A percentile compares a stretch with the other conserved stretches of the same genome.
Evolutionary conservation across 2,329 filamentous ascomycete genomes (phyloP).

Genomic region (Talaromyces albobiverticillius): DNA sequence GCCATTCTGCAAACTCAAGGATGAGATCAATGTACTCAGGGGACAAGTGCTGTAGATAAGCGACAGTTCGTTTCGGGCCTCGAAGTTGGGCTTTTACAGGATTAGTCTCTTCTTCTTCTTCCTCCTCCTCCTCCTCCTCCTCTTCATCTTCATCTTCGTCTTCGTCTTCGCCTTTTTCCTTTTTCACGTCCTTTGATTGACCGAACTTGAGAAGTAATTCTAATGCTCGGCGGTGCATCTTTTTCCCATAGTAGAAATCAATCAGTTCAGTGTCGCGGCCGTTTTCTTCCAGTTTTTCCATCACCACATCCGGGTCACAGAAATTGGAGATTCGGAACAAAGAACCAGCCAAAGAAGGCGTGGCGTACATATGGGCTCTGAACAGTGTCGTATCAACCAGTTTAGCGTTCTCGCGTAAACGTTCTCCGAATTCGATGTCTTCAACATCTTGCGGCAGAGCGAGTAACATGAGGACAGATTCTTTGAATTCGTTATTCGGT

Average conservation of each 20-base stretch:
- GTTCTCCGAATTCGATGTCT: slow-evolving; percentile 62
- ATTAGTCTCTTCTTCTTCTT: slow-evolving; percentile 36
- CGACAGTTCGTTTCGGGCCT: slow-evolving; percentile 79
- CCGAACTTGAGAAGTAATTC: slow-evolving; percentile 81
- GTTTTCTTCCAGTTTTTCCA: slow-evolving; percentile 84
- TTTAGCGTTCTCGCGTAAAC: slow-evolving; percentile 72
- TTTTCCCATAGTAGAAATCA: slow-evolving; percentile 97
- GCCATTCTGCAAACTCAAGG: slow-evolving; percentile 88
- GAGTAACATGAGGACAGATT: slow-evolving; percentile 46
- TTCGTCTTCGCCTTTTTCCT: slow-evolving; percentile 31
- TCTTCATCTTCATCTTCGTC: slow-evolving; percentile 37
- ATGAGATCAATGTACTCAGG: slow-evolving; percentile 87
- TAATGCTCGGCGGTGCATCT: slow-evolving; percentile 81
- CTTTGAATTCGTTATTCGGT: slow-evolving; percentile 39
- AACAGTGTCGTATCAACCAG: slow-evolving; percentile 94
- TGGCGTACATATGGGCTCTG: slow-evolving; percentile 89
- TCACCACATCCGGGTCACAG: slow-evolving; percentile 92
- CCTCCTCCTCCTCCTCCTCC: not conserved
- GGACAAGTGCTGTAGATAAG: slow-evolving; percentile 84
- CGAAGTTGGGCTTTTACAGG: slow-evolving; percentile 57
- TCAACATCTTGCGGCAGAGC: slow-evolving; percentile 50
- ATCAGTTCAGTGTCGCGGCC: slow-evolving; percentile 89
- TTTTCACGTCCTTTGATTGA: slow-evolving; percentile 28
- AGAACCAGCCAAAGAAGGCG: slow-evolving; percentile 77
- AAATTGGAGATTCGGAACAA: slow-evolving; percentile 96